phyloP scores from a whole-genome alignment of 768 basidiomycete species.

The Collybia sordida region DNA sequence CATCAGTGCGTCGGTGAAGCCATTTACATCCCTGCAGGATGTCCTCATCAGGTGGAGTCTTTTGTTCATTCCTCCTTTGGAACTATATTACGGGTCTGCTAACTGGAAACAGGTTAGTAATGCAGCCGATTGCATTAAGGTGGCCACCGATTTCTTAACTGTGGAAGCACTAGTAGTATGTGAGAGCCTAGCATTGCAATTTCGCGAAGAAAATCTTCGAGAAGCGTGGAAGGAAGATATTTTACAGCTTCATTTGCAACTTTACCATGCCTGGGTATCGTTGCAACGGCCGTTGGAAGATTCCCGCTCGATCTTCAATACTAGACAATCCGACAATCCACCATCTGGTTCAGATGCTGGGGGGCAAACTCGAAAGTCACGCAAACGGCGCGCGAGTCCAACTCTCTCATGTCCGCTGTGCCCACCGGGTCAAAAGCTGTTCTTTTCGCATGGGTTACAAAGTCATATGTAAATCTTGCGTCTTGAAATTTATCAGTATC shows the following conservation, averaged over 20 bases:
- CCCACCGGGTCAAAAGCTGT: background rate
- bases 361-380: no score
- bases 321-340: background rate
- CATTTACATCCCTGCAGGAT: conserved; percentile 92
- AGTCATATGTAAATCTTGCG: background rate
- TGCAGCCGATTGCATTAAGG: conserved; percentile 88
- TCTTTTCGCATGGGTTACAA: background rate
- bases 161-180: conserved; percentile 88
- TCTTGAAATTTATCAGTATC: no score
- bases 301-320: background rate
- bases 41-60: conserved; percentile 90
- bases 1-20: conserved; percentile 91
- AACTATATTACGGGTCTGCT: background rate
- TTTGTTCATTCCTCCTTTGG: conserved; percentile 11
- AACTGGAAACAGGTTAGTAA: conserved; percentile 68
- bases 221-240: conserved; percentile 92
- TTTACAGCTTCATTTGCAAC: conserved; percentile 52
- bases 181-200: conserved; percentile 80
- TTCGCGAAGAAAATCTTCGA: conserved; percentile 81
- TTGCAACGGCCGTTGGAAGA: background rate
- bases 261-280: background rate
- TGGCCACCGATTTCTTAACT: conserved; percentile 91
- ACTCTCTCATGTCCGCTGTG: background rate
- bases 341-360: background rate
- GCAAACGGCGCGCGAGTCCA: background rate